Evolutionary conservation across 2,329 filamentous ascomycete genomes (phyloP).

Genomic region (Penicillium expansum): DNA sequence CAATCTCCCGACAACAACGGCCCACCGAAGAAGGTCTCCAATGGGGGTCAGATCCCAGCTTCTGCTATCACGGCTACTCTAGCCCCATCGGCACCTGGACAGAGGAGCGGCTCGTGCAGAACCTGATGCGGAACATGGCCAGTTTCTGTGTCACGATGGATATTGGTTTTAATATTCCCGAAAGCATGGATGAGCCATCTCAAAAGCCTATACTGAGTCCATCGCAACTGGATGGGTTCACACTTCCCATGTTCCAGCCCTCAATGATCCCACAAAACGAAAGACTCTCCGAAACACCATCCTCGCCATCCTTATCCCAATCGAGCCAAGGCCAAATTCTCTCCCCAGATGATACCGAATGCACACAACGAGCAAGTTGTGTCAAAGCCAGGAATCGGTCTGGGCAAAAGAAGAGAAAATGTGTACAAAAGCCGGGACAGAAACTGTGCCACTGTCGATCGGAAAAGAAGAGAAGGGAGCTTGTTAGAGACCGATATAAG

Average conservation of each 20-base stretch:
- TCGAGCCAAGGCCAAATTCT: not conserved
- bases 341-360: not conserved
- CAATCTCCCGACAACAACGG: not conserved
- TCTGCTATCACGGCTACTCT: slow-evolving; percentile 24
- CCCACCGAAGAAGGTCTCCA: slow-evolving; percentile 17
- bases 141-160: slow-evolving; percentile 13
- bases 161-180: slow-evolving; percentile 5
- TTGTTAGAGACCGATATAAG: slow-evolving; percentile 16
- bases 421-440: slow-evolving; percentile 20
- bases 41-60: slow-evolving; percentile 25
- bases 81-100: slow-evolving; percentile 23
- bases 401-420: slow-evolving; percentile 18
- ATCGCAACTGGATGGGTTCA: slow-evolving; percentile 3
- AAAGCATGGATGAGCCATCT: not conserved
- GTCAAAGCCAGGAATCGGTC: not conserved
- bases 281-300: slow-evolving; percentile 1
- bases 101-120: slow-evolving; percentile 19
- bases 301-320: not conserved
- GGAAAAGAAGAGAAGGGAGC: slow-evolving; percentile 22
- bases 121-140: slow-evolving; percentile 23
- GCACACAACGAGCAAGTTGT: slow-evolving; percentile 5
- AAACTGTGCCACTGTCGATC: slow-evolving; percentile 22
- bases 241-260: not conserved
- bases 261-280: not conserved
- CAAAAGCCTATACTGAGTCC: not conserved